Evolutionary conservation across 768 basidiomycete species (phyloP), one percentile per base, ranked within the genome.

Genomic region (Xerocomellus chrysenteron): DNA sequence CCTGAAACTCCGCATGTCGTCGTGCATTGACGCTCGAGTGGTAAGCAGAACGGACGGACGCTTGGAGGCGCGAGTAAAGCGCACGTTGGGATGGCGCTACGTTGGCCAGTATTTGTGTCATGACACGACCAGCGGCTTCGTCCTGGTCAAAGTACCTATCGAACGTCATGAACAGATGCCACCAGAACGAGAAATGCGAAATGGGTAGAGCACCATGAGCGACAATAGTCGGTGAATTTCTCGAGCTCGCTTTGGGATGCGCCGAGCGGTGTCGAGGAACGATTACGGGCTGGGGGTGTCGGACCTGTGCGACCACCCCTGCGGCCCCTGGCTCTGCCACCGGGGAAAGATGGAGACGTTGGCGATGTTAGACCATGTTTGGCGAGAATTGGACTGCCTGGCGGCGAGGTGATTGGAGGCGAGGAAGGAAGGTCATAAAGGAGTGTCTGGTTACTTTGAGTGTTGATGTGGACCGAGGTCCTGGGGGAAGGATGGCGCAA

Each of bases 61-160:
- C 88, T 69, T 96, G 94, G 19, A 95, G 73, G 55, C 90, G 85
- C 21, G 91, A 88, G 70, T 88, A 96, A 1, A 90, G 87, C 10
- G 93, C 91, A 55, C 90, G 87, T 62, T 95, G 92, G 1, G 90
- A 86, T 2, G 92, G 83, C 8, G 88, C 88, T 4, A 94, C 80
- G 35, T 85, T 86, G 44, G 90, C 81, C 45, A 96, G 77, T 4
- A 86, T 92, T 61, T 91, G 86, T 14, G 90, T 88, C 86, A 96
- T 93, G 58, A 81, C 75, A 47, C 84, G 84, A 28, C 90, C 88
- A 19, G 92, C 81, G 61, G 84, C 79, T 64, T 90, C 86, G 66
- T 92, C 87, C 71, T 93, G 92, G 59, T 83, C 76, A 71, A 84
- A 93, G 72, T 92, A 94, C 92, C 91, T 93, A 63, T 35, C 49